Evolutionary conservation across 441 rosid genomes (phyloP).

Genomic region (Pelargonium cotyledonis): DNA sequence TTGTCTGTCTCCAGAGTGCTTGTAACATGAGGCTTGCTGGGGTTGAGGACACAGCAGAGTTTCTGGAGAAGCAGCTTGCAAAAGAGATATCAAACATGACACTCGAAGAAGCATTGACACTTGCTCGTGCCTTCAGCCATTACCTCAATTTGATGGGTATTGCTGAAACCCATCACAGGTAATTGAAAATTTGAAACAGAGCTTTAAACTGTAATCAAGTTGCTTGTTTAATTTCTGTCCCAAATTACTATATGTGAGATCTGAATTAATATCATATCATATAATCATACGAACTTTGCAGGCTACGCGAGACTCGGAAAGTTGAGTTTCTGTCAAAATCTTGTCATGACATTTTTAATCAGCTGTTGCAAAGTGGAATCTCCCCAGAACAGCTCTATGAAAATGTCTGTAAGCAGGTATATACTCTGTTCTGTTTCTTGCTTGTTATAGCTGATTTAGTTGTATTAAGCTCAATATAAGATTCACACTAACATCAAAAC

Average conservation of each 20-base stretch:
- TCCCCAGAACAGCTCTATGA: conserved; percentile 69
- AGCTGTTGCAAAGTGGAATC: conserved; percentile 71
- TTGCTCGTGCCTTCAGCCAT: conserved; percentile 88
- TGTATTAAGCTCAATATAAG: no score
- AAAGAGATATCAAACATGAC: conserved; percentile 73
- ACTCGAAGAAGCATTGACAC: conserved; percentile 77
- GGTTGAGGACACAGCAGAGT: conserved; percentile 73
- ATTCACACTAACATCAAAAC: not conserved
- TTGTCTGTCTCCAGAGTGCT: conserved; percentile 54
- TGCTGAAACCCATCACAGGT: conserved; percentile 96
- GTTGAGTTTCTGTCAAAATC: conserved; percentile 59
- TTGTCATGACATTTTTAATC: conserved; percentile 73
- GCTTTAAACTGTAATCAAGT: not conserved
- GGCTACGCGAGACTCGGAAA: conserved; percentile 65
- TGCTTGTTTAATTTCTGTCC: no score
- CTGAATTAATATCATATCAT: no score
- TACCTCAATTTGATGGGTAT: conserved; percentile 87
- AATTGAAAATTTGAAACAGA: not conserved
- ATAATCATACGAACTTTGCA: conserved; percentile 21
- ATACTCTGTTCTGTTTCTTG: no score
- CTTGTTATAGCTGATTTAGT: no score
- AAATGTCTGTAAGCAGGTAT: conserved; percentile 80
- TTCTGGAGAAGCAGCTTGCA: conserved; percentile 76
- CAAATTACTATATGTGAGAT: no score
- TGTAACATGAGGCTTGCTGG: conserved; percentile 79